Conservation (phyloP, 192 early-diverging fungal genomes). For the Coemansia sp. region DNA sequence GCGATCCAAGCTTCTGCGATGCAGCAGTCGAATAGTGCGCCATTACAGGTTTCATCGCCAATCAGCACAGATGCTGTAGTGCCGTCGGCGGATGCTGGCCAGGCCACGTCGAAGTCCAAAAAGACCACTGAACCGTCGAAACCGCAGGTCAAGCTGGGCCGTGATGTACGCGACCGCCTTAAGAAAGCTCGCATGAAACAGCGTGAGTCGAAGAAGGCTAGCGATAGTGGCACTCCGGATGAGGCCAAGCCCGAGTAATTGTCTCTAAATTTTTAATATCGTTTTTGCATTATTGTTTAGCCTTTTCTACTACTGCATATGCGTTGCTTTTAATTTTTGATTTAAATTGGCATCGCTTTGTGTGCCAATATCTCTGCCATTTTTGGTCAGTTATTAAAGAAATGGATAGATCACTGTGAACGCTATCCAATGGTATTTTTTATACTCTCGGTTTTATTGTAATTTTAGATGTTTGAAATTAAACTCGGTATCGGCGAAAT, state of each 20-base stretch:
- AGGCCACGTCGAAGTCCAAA: not conserved
- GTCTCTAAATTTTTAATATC: not conserved
- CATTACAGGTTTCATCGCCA: not conserved
- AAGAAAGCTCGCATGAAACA: slow-evolving; percentile 49
- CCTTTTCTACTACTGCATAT: no score
- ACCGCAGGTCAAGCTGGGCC: slow-evolving; percentile 28
- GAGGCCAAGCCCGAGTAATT: not conserved
- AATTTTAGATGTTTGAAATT: no score
- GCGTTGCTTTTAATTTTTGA: no score
- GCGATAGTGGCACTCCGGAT: not conserved
- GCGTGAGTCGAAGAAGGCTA: slow-evolving; percentile 26
- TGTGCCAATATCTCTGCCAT: no score
- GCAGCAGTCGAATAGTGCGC: not conserved
- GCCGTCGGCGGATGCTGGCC: not conserved
- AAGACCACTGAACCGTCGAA: not conserved
- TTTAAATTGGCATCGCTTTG: no score
- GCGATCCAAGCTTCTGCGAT: slow-evolving; percentile 40
- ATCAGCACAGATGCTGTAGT: not conserved
- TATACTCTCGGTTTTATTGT: no score
- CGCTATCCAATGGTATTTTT: no score
- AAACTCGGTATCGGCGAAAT: no score
- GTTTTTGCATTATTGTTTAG: not conserved
- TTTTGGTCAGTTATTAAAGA: no score
- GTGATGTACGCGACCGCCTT: slow-evolving; percentile 45
- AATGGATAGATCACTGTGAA: no score